Percentiles rank a stretch among this genome's conserved stretches.
Conservation (phyloP, 768 basidiomycete genomes). For the Hypsizygus marmoreus region DNA sequence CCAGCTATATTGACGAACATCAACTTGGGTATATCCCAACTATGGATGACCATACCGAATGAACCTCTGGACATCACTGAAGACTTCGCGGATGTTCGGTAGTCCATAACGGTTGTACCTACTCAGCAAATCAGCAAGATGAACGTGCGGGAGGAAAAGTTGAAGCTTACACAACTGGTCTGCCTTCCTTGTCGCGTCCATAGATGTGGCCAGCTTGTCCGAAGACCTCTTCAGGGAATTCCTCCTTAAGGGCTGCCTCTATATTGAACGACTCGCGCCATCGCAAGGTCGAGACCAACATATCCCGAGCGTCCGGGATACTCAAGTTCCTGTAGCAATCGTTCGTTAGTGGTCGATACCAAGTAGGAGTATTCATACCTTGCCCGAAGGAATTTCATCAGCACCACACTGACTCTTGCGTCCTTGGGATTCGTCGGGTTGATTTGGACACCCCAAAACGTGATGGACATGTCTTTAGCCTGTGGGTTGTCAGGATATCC, state of each 20-base stretch:
- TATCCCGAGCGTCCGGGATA: conserved; percentile 55
- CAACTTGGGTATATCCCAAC: not conserved
- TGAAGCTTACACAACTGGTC: conserved; percentile 65
- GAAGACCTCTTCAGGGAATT: conserved; percentile 64
- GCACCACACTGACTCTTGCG: conserved; percentile 69
- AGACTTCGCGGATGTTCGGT: conserved; percentile 67
- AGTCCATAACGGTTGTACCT: conserved; percentile 85
- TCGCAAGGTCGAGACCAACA: conserved; percentile 67
- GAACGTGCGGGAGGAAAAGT: not conserved
- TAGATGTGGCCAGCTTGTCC: conserved; percentile 62
- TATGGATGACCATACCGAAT: conserved; percentile 50
- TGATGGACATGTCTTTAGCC: conserved; percentile 51
- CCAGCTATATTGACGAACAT: conserved; percentile 53
- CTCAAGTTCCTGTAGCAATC: conserved; percentile 51
- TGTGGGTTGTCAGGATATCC: conserved; percentile 62
- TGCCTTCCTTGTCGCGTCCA: conserved; percentile 71
- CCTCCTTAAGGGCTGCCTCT: conserved; percentile 58
- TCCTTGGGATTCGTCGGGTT: conserved; percentile 58
- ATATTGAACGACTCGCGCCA: conserved; percentile 73
- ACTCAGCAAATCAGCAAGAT: conserved; percentile 2
- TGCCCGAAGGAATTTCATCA: conserved; percentile 83
- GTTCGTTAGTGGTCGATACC: not conserved
- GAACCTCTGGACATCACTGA: conserved; percentile 75
- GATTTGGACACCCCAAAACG: conserved; percentile 72
- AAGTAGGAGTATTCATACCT: conserved; percentile 42